Evolutionary conservation across 192 early-diverging fungal genomes (phyloP).

Genomic region (Pilobolus umbonatus): DNA sequence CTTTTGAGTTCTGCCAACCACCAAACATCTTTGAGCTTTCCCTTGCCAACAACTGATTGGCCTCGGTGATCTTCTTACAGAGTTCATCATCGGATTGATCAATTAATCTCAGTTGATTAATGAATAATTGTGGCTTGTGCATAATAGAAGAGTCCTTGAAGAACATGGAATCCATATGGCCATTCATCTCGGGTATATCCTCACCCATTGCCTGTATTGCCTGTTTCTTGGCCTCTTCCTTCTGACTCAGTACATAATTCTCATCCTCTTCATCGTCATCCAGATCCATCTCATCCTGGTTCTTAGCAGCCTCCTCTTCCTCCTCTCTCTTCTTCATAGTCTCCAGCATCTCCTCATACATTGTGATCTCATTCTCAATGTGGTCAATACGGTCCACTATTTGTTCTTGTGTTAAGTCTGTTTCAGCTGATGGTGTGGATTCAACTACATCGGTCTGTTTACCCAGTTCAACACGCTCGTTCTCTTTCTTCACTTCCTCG

Average conservation of each 20-base stretch:
- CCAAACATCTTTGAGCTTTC: no score
- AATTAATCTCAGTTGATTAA: constrained; percentile 37
- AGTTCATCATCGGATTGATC: constrained; percentile 34
- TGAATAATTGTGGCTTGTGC: constrained; percentile 37
- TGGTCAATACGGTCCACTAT: constrained; percentile 36
- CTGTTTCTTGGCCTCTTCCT: constrained; percentile 19
- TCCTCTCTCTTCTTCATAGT: constrained; percentile 7
- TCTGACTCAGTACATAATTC: constrained; percentile 9
- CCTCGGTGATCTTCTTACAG: constrained; percentile 32
- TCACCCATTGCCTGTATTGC: constrained; percentile 18
- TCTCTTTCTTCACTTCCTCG: not conserved
- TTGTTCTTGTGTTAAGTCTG: constrained; percentile 25
- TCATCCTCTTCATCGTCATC: constrained; percentile 12
- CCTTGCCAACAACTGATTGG: constrained; percentile 21
- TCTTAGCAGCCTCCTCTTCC: constrained; percentile 4
- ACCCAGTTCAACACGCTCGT: not conserved
- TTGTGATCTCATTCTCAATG: constrained; percentile 33
- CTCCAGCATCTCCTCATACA: constrained; percentile 28
- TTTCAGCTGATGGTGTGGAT: no score
- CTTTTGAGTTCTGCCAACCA: constrained; percentile 16
- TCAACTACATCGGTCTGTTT: no score
- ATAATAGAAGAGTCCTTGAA: constrained; percentile 20
- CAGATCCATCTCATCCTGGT: constrained; percentile 6
- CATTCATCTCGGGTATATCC: not conserved
- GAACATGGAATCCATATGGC: constrained; percentile 13